A percentile compares a stretch with the other conserved stretches of the same genome.
Conservation (phyloP, 306 rosid genomes). For the Erythrophleum fordii region DNA sequence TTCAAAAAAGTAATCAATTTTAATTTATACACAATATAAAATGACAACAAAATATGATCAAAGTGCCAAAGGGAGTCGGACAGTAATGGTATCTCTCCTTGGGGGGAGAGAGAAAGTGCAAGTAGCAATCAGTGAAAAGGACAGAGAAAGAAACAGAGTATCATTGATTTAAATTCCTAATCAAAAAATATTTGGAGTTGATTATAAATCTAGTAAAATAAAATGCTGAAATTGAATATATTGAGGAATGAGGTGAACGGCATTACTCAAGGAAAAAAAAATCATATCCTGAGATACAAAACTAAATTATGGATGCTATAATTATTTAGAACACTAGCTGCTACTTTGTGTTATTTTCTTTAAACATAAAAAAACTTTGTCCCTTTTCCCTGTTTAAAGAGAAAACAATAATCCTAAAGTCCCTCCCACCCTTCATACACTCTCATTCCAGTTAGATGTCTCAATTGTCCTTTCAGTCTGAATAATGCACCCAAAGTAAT, state of each 20-base stretch:
- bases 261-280: background rate
- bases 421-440: constrained; percentile 19
- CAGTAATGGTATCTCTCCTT: background rate
- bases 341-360: constrained; percentile 12
- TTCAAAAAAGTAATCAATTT: background rate
- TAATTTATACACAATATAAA: background rate
- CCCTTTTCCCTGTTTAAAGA: constrained; percentile 21
- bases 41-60: background rate
- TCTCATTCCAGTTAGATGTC: constrained; percentile 15
- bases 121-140: background rate
- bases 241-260: background rate
- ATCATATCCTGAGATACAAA: background rate
- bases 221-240: background rate
- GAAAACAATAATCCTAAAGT: constrained; percentile 21
- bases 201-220: background rate
- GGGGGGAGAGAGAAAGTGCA: background rate
- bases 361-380: background rate
- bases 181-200: background rate
- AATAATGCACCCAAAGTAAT: background rate
- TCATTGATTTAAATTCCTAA: background rate
- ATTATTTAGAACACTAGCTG: constrained; percentile 23
- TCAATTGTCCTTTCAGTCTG: constrained; percentile 18
- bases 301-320: background rate
- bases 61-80: constrained; percentile 11
- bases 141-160: background rate